phyloP scores from a whole-genome alignment of 2,329 filamentous ascomycete genomes.

The Aureobasidium vineae region DNA sequence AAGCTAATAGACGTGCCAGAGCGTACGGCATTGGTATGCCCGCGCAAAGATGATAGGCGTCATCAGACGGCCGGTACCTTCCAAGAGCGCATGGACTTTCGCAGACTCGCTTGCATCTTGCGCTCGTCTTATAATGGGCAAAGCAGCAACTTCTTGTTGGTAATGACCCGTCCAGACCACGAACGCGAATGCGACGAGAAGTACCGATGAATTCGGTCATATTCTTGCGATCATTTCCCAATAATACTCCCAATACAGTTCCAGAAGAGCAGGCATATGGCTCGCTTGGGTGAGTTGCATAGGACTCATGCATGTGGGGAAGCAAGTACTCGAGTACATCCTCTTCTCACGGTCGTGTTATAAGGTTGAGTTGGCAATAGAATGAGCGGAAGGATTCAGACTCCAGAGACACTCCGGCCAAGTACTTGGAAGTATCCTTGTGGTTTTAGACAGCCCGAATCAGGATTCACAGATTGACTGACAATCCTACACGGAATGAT shows the following conservation, averaged over 20 bases:
- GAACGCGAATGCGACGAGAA: neutral
- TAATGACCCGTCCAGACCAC: neutral
- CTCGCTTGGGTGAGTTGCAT: conserved; percentile 6
- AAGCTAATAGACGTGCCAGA: neutral
- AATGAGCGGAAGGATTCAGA: conserved; percentile 14
- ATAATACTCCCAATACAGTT: neutral
- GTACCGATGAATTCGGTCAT: neutral
- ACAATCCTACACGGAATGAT: neutral
- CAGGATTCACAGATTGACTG: neutral
- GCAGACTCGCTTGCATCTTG: conserved; percentile 4
- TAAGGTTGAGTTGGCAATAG: conserved; percentile 5
- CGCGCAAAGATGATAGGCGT: neutral
- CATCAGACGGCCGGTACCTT: neutral
- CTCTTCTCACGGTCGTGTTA: neutral
- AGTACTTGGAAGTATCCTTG: conserved; percentile 2
- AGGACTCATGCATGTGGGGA: conserved; percentile 3
- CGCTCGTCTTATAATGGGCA: neutral
- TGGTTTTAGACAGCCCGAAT: neutral
- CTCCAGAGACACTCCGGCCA: neutral
- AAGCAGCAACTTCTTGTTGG: neutral
- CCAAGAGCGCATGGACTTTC: conserved; percentile 2
- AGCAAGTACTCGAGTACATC: neutral
- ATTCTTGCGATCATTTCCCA: neutral
- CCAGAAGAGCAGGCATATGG: neutral
- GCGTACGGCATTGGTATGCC: neutral